Percentiles rank a stretch among this genome's conserved stretches.
These are phyloP conservation scores for Coriolopsis trogii DNA, from an alignment of 1,284 basidiomycete species.

Conservation along the genomic window DNA sequence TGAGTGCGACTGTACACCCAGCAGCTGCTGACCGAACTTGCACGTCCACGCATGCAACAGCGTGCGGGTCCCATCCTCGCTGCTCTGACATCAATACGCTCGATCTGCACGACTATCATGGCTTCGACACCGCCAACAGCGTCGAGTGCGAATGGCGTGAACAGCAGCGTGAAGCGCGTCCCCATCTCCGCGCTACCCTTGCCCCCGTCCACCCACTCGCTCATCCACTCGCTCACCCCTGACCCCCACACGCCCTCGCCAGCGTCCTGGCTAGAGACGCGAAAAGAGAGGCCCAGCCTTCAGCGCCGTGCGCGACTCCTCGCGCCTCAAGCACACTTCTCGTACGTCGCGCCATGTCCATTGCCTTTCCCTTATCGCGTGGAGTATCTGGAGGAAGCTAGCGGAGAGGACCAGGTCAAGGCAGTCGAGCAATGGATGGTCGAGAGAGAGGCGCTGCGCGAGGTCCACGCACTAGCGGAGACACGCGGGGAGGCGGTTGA, in stretches of 20 bases:
- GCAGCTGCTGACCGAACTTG: constrained; percentile 7
- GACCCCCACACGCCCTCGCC: constrained; percentile 62
- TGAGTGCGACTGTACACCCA: background rate
- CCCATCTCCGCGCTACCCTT: constrained; percentile 71
- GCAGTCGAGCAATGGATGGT: constrained; percentile 76
- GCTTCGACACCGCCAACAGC: background rate
- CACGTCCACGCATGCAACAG: constrained; percentile 8
- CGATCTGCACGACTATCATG: background rate
- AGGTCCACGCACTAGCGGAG: constrained; percentile 19
- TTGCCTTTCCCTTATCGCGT: constrained; percentile 87
- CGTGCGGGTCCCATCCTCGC: background rate
- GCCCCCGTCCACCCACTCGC: constrained; percentile 55
- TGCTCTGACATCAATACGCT: constrained; percentile 10
- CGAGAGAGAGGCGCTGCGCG: constrained; percentile 59
- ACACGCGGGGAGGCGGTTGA: background rate
- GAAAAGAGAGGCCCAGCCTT: constrained; percentile 60
- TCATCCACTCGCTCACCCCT: constrained; percentile 73
- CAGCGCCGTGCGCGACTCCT: constrained; percentile 74
- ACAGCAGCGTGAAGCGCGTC: constrained; percentile 20
- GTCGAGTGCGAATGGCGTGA: background rate
- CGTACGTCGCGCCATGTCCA: constrained; percentile 83
- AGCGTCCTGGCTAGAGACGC: constrained; percentile 52
- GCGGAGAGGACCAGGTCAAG: constrained; percentile 46
- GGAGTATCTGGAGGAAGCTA: constrained; percentile 50
- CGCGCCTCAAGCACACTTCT: constrained; percentile 71